A percentile compares a stretch with the other conserved stretches of the same genome.
phyloP scores from a whole-genome alignment of 1,139 yeast species.

The Candida sanyaensis region DNA sequence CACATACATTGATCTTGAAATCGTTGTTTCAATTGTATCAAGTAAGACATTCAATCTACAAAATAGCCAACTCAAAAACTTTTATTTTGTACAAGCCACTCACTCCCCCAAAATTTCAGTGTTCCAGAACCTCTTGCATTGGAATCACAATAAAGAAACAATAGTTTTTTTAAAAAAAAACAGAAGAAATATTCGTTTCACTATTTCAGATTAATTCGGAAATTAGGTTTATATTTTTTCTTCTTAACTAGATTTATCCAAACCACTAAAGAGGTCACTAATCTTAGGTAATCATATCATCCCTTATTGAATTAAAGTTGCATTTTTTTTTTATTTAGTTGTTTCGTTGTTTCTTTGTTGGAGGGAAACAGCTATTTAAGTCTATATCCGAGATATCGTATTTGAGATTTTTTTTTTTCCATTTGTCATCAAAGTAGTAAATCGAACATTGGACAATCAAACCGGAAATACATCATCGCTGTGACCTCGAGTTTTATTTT shows the following conservation, averaged over 20 bases:
- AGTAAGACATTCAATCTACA: no score
- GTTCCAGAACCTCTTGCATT: slow-evolving; percentile 1
- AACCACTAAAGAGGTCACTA: not conserved
- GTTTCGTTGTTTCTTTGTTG: no score
- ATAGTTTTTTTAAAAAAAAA: not conserved
- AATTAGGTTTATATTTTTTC: not conserved
- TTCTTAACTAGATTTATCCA: not conserved
- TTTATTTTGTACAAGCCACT: not conserved
- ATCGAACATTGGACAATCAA: not conserved
- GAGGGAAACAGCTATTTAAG: not conserved
- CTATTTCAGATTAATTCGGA: no score
- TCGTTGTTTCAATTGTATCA: not conserved
- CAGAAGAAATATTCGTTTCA: not conserved
- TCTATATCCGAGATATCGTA: not conserved
- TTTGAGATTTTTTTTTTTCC: not conserved
- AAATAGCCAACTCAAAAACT: no score
- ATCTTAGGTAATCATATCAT: not conserved
- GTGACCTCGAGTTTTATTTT: no score
- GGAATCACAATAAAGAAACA: not conserved
- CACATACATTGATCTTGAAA: not conserved
- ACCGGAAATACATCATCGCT: no score
- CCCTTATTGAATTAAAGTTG: no score
- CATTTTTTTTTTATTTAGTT: no score
- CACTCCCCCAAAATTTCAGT: not conserved
- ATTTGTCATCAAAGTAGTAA: not conserved